Percentiles rank a stretch among this genome's conserved stretches.
Conservation (phyloP, 768 basidiomycete species). For the Tricholoma sp. region DNA sequence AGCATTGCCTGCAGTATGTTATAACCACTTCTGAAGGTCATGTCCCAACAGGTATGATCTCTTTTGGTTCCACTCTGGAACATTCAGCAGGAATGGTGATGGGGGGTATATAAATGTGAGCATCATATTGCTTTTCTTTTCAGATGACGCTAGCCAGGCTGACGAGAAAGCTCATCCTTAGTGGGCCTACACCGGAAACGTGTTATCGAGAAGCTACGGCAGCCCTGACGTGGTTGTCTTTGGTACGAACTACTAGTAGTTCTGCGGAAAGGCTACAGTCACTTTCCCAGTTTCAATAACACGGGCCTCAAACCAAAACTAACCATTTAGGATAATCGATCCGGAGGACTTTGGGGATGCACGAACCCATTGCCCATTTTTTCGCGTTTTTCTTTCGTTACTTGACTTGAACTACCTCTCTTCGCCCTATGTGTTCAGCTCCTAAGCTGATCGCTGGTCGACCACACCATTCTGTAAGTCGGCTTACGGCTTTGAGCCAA, state of each 20-base stretch:
- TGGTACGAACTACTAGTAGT: not conserved
- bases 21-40: not conserved
- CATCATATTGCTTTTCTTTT: too few relatives aligned
- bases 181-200: not conserved
- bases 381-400: not conserved
- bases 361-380: too few relatives aligned
- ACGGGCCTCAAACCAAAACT: not conserved
- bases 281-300: not conserved
- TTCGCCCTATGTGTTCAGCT: too few relatives aligned
- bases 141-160: not conserved
- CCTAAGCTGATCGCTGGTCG: too few relatives aligned
- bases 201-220: not conserved
- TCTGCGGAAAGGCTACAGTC: not conserved
- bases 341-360: not conserved
- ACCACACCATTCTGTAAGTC: too few relatives aligned
- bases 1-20: not conserved
- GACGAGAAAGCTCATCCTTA: not conserved
- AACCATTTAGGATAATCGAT: not conserved
- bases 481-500: too few relatives aligned
- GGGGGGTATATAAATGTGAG: too few relatives aligned
- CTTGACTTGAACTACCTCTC: too few relatives aligned
- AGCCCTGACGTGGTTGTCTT: not conserved
- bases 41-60: not conserved
- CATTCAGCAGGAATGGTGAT: not conserved
- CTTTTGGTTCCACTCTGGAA: not conserved